Evolutionary conservation across 352 stramenopile genomes (phyloP), one percentile per base, ranked within the genome.

Genomic region (Phytophthora fragariae): DNA sequence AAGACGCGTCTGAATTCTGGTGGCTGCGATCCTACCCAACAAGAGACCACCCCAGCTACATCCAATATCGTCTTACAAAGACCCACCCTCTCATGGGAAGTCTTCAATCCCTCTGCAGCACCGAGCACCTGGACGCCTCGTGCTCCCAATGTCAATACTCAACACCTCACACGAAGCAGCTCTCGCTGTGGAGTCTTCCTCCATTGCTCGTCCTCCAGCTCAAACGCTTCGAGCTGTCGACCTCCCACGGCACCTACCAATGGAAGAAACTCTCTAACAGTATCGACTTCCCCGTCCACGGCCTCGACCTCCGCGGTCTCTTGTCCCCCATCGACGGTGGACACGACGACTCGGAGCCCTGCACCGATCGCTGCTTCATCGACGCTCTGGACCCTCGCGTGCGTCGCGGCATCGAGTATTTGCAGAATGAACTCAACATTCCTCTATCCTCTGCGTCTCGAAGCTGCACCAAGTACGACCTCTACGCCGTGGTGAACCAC

Each of bases 401-500:
- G 1, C 50, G 46, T 24, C 61, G 66, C 4, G 78, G 80, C 2
- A 72, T 80, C 3, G 60, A 70, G 1, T 88, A 79, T 52, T 62
- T 89, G 7, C 65, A 65, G 35, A 61, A 78, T 0, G 61, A 89
- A 52, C 68, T 92, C 1, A 31, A 73, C 2, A 79, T 93, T 27
- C 79, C 81, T 15, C 70, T 80, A 11, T 58, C 68, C 21, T 89
- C 86, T 5, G 79, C 82, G 1, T 88, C 82, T 5, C 62, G 79
- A 14, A 68, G 65, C 17, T 70, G 70, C 56, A 83, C 84, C 21
- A 62, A 88, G 19, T 99, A 98, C 72, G 90, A 97, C 77, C 73
- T 99, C 41, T 99, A 98, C 70, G 94, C 87, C 14, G 87, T 99
- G 6, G 93, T 99, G 60, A 94, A 99, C 81, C 97, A 99, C 81